Evolutionary conservation across 2,329 filamentous ascomycete species (phyloP).

Genomic region (Nannizziopsis arthrosporioides): DNA sequence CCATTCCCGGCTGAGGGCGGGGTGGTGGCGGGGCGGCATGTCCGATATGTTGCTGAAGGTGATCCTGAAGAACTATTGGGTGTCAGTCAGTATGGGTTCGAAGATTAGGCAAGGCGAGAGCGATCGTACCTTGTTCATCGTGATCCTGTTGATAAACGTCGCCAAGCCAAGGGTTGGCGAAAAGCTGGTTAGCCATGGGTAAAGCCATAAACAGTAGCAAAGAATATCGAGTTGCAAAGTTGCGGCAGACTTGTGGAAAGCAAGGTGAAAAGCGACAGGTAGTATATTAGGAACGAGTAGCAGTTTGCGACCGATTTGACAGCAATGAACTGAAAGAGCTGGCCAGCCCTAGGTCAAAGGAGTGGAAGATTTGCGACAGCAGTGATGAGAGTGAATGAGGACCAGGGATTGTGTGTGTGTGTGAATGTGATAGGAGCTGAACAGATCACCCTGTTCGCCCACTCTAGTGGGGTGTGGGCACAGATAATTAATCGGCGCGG

Average conservation of each 20-base stretch:
- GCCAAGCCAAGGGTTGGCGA: conserved; percentile 12
- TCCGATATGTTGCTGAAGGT: conserved; percentile 38
- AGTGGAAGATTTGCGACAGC: no score
- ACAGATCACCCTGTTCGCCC: no score
- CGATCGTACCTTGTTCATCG: conserved; percentile 35
- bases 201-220: background rate
- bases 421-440: no score
- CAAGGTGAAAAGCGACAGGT: background rate
- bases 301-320: background rate
- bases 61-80: conserved; percentile 48
- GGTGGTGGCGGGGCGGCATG: conserved; percentile 34
- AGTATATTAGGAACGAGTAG: background rate
- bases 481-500: background rate
- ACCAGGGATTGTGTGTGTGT: no score
- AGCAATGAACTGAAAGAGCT: no score
- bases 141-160: conserved; percentile 26
- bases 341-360: no score
- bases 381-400: no score
- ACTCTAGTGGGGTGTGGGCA: no score
- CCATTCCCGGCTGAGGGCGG: conserved; percentile 30
- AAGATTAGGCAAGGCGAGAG: background rate
- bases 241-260: background rate
- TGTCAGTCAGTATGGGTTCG: background rate
- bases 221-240: background rate
- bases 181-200: conserved; percentile 2